These are phyloP conservation scores for Graphiopsis chlorocephala DNA, from an alignment of 2,329 filamentous ascomycete genomes.

Conservation along the genomic window DNA sequence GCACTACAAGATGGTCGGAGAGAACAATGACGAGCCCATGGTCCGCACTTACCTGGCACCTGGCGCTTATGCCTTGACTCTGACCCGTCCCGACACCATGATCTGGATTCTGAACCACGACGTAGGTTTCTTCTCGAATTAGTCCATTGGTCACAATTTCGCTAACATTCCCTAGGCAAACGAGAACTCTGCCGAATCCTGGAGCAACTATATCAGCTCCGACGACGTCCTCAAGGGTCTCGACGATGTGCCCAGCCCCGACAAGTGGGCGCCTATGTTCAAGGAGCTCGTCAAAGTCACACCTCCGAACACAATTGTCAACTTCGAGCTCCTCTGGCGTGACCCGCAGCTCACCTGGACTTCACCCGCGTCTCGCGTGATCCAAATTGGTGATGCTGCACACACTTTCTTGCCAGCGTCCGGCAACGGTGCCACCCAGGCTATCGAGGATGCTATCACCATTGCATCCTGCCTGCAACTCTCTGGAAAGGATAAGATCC, in stretches of 20 bases:
- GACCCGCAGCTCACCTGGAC: constrained; percentile 47
- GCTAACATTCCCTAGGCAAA: constrained; percentile 35
- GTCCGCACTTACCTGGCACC: constrained; percentile 46
- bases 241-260: constrained; percentile 43
- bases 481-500: constrained; percentile 41
- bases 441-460: constrained; percentile 48
- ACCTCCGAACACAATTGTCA: constrained; percentile 47
- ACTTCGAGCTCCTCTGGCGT: constrained; percentile 49
- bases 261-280: constrained; percentile 47
- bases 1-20: constrained; percentile 44
- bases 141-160: too few species aligned
- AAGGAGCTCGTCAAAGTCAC: constrained; percentile 45
- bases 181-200: constrained; percentile 44
- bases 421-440: constrained; percentile 43
- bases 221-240: constrained; percentile 46
- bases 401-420: constrained; percentile 47
- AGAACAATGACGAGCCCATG: constrained; percentile 40
- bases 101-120: constrained; percentile 53
- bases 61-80: constrained; percentile 44
- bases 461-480: constrained; percentile 48
- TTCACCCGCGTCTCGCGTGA: constrained; percentile 42
- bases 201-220: constrained; percentile 47
- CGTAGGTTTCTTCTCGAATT: constrained; percentile 20
- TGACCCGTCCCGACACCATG: constrained; percentile 47
- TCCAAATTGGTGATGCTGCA: constrained; percentile 46